A percentile compares a stretch with the other conserved stretches of the same genome.
Conservation (phyloP, 2,329 filamentous ascomycete genomes). For the Metarhizium humberi region DNA sequence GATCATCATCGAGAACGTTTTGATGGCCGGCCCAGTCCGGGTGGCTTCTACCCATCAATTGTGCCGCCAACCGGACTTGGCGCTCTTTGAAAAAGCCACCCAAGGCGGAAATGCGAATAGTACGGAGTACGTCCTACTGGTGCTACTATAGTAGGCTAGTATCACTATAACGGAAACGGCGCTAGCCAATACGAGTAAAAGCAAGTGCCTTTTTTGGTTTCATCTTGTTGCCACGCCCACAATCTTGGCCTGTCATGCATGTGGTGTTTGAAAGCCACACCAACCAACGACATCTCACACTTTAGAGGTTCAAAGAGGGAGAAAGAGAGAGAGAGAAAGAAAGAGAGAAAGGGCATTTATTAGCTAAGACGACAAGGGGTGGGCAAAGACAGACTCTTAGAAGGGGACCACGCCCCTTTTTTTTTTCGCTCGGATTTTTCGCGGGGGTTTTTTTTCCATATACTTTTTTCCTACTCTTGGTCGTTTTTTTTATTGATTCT, state of each 20-base stretch:
- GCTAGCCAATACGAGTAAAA: slow-evolving; percentile 1
- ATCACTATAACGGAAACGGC: not conserved
- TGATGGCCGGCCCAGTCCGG: slow-evolving; percentile 42
- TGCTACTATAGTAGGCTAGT: not conserved
- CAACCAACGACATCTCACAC: not conserved
- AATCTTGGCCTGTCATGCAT: not conserved
- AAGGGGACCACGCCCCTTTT: not conserved
- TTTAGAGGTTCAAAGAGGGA: not conserved
- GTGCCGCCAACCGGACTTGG: slow-evolving; percentile 33
- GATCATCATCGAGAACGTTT: slow-evolving; percentile 35
- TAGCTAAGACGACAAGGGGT: not conserved
- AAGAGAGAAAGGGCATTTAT: not conserved
- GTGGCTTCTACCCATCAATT: slow-evolving; percentile 44
- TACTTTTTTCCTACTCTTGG: not conserved
- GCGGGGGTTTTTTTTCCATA: not conserved
- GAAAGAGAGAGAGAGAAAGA: not conserved
- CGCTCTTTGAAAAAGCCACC: slow-evolving; percentile 28
- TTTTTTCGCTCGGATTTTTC: not conserved
- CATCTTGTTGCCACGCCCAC: not conserved
- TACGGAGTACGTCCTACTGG: too few species aligned
- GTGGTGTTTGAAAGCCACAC: not conserved
- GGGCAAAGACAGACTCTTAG: not conserved
- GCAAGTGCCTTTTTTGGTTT: slow-evolving; percentile 2
- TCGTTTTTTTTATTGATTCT: too few species aligned
- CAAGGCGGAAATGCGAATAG: not conserved